A percentile compares a stretch with the other conserved stretches of the same genome.
Conservation (phyloP, 768 basidiomycete genomes). For the Mycena metata region DNA sequence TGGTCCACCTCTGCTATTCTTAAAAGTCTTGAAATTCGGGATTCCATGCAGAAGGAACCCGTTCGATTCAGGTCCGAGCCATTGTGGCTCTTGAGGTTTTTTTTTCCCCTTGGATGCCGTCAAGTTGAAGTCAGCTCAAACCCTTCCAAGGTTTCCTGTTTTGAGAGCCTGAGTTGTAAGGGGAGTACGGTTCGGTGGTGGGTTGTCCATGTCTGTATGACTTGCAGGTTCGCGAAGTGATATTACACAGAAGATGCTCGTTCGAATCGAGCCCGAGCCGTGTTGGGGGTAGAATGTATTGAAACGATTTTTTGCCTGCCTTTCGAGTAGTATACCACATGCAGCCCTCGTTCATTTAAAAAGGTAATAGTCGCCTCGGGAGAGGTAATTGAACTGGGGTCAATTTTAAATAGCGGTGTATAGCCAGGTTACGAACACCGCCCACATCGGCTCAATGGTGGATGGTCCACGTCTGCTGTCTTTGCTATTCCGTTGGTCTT, state of each 20-base stretch:
- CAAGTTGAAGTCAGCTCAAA: no score
- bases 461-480: constrained; percentile 12
- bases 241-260: background rate
- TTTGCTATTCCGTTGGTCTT: background rate
- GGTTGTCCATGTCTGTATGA: background rate
- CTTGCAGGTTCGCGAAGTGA: background rate
- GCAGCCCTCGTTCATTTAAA: no score
- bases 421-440: background rate
- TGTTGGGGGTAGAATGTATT: no score
- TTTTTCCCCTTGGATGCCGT: background rate
- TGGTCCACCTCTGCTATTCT: constrained; percentile 8
- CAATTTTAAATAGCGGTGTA: no score
- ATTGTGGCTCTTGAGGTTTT: background rate
- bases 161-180: background rate
- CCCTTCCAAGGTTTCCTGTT: background rate
- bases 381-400: no score
- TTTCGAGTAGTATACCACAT: no score
- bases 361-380: no score
- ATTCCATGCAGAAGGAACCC: background rate
- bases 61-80: constrained; percentile 10
- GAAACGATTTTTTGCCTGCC: no score
- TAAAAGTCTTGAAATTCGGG: background rate
- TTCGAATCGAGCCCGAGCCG: background rate
- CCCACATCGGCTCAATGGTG: background rate
- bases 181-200: background rate